These are phyloP conservation scores for Castanopsis chinensis DNA, from an alignment of 306 rosid species.

Conservation along the genomic window DNA sequence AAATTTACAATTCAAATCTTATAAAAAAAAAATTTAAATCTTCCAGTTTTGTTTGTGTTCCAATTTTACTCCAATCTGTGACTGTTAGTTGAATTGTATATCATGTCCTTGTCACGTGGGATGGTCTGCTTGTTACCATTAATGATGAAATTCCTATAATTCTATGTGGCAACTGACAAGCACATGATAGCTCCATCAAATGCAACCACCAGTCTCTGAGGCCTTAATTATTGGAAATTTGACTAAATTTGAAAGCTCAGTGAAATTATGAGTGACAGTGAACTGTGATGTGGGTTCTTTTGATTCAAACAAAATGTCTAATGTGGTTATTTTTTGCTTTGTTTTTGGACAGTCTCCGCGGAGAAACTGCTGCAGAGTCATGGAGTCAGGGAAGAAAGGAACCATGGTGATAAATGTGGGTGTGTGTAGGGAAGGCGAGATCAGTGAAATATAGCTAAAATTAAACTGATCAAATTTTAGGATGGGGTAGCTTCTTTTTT, in stretches of 20 bases:
- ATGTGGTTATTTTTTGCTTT: constrained; percentile 11
- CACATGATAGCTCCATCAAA: background rate
- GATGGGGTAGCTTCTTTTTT: constrained; percentile 14
- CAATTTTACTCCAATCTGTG: background rate
- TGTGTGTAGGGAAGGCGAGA: constrained; percentile 66
- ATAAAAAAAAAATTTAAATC: background rate
- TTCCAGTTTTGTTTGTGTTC: background rate
- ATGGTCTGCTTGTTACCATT: background rate
- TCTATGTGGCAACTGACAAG: background rate
- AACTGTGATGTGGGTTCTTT: no score
- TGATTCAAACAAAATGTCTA: background rate
- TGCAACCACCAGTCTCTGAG: background rate
- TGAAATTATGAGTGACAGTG: background rate
- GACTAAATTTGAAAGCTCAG: background rate
- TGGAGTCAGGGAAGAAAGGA: constrained; percentile 55
- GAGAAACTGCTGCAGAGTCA: constrained; percentile 86
- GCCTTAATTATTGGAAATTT: background rate
- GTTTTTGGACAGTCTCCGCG: constrained; percentile 68
- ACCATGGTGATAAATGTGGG: constrained; percentile 74
- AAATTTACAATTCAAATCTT: no score
- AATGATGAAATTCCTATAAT: background rate
- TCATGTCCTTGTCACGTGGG: background rate
- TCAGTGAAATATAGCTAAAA: constrained; percentile 44
- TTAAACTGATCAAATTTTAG: background rate
- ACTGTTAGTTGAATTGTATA: background rate